Percentiles rank a stretch among this genome's conserved stretches.
These are phyloP conservation scores for Ustulina deusta DNA, from an alignment of 2,329 filamentous ascomycete genomes.

Conservation along the genomic window DNA sequence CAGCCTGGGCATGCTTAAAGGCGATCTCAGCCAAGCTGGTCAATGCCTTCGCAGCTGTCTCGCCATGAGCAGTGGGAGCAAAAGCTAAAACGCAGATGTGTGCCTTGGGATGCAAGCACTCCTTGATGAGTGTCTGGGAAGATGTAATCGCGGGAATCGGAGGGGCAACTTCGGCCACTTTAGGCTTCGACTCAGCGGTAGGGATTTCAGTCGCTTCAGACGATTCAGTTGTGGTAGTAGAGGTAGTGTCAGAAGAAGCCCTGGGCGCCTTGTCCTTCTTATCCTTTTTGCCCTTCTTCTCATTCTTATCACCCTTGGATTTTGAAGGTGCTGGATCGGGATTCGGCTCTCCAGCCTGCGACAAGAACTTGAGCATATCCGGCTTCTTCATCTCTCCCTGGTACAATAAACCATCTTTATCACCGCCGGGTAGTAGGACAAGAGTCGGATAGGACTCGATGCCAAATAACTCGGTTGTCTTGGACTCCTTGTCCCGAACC, in stretches of 20 bases:
- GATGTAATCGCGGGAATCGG: conserved; percentile 75
- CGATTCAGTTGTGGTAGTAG: conserved; percentile 55
- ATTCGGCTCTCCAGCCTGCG: conserved; percentile 82
- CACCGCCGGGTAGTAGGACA: conserved; percentile 79
- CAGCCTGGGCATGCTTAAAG: conserved; percentile 76
- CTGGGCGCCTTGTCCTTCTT: conserved; percentile 63
- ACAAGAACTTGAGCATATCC: conserved; percentile 83
- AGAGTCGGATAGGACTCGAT: conserved; percentile 84
- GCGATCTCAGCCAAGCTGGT: conserved; percentile 77
- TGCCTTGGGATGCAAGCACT: conserved; percentile 81
- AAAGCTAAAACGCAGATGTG: conserved; percentile 86
- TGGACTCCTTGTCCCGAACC: conserved; percentile 82
- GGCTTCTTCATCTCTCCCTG: conserved; percentile 88
- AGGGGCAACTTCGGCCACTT: conserved; percentile 67
- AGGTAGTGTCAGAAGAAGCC: conserved; percentile 49
- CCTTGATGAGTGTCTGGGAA: conserved; percentile 71
- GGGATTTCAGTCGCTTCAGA: conserved; percentile 55
- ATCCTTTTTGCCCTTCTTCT: conserved; percentile 53
- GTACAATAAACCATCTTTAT: conserved; percentile 77
- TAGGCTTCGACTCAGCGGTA: conserved; percentile 58
- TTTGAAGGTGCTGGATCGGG: conserved; percentile 65
- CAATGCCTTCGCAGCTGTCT: conserved; percentile 68
- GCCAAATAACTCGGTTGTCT: conserved; percentile 77
- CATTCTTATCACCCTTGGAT: conserved; percentile 48
- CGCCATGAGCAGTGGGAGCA: conserved; percentile 65